Evolutionary conservation across 257 asterid genomes (phyloP).

Genomic region (Ocimum tenuiflorum): DNA sequence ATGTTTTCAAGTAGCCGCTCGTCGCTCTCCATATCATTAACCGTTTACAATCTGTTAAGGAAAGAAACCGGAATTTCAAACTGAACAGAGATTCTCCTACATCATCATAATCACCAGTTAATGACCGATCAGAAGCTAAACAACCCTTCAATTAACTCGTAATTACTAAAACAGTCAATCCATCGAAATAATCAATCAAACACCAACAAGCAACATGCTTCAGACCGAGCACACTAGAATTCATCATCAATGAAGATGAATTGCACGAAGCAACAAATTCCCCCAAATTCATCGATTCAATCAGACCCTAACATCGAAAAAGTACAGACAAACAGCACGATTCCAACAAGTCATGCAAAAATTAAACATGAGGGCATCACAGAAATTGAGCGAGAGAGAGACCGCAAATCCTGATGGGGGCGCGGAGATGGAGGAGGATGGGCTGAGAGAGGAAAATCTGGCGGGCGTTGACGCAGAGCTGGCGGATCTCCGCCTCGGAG

Average conservation of each 20-base stretch:
- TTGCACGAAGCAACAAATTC: slow-evolving; percentile 10
- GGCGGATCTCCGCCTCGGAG: slow-evolving; percentile 92
- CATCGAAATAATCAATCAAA: not conserved
- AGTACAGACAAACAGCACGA: not conserved
- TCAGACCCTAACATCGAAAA: not conserved
- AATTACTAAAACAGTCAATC: not conserved
- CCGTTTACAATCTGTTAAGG: not conserved
- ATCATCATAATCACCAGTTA: not conserved
- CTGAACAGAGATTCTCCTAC: not conserved
- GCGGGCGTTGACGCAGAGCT: slow-evolving; percentile 84
- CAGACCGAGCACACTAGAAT: not conserved
- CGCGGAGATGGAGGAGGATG: slow-evolving; percentile 54
- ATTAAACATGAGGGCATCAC: not conserved
- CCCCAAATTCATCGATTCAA: slow-evolving; percentile 2
- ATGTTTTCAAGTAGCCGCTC: not conserved
- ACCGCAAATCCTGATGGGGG: slow-evolving; percentile 90
- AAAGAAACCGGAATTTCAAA: not conserved
- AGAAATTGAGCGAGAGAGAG: not conserved
- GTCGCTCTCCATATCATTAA: not conserved
- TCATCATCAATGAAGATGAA: not conserved
- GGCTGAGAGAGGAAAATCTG: slow-evolving; percentile 71
- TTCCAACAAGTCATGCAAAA: not conserved
- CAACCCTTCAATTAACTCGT: not conserved
- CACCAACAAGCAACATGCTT: not conserved
- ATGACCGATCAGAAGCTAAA: not conserved